Evolutionary conservation across 2,329 filamentous ascomycete genomes (phyloP).

Genomic region (Fusarium subglutinans): DNA sequence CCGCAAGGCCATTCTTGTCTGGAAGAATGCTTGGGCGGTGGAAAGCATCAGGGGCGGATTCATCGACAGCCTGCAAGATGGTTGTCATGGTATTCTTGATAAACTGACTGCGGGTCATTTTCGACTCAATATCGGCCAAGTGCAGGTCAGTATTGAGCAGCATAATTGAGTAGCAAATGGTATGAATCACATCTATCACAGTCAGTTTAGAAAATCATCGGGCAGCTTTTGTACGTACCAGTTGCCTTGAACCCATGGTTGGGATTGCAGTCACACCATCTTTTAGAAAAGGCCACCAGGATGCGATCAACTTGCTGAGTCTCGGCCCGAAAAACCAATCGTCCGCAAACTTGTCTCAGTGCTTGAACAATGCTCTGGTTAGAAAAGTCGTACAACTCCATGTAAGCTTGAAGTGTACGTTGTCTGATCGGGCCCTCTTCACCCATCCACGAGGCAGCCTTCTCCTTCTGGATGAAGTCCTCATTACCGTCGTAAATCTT

Average conservation of each 20-base stretch:
- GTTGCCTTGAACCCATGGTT: slow-evolving; percentile 91
- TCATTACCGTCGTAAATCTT: slow-evolving; percentile 88
- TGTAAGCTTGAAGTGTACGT: slow-evolving; percentile 77
- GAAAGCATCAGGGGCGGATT: slow-evolving; percentile 75
- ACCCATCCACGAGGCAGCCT: slow-evolving; percentile 89
- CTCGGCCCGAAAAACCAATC: slow-evolving; percentile 86
- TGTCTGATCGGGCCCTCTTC: slow-evolving; percentile 71
- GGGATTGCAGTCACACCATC: slow-evolving; percentile 94
- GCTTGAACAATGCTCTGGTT: slow-evolving; percentile 82
- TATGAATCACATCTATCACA: slow-evolving; percentile 85
- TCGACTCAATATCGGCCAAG: slow-evolving; percentile 91
- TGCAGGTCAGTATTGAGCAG: slow-evolving; percentile 96
- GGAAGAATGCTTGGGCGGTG: slow-evolving; percentile 67
- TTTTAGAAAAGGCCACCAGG: slow-evolving; percentile 83
- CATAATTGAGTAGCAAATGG: slow-evolving; percentile 95
- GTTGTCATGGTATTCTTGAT: slow-evolving; percentile 96
- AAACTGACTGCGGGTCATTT: slow-evolving; percentile 96
- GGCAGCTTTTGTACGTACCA: slow-evolving; percentile 62
- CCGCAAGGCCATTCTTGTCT: slow-evolving; percentile 49
- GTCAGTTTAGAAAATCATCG: slow-evolving; percentile 45
- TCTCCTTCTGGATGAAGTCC: slow-evolving; percentile 79
- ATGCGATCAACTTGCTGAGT: slow-evolving; percentile 98
- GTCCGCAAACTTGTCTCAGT: slow-evolving; percentile 81
- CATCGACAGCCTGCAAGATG: slow-evolving; percentile 78
- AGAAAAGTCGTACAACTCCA: slow-evolving; percentile 89